A percentile compares a stretch with the other conserved stretches of the same genome.
phyloP scores from a whole-genome alignment of 2,329 filamentous ascomycete genomes.

The Phialophora macrospora region DNA sequence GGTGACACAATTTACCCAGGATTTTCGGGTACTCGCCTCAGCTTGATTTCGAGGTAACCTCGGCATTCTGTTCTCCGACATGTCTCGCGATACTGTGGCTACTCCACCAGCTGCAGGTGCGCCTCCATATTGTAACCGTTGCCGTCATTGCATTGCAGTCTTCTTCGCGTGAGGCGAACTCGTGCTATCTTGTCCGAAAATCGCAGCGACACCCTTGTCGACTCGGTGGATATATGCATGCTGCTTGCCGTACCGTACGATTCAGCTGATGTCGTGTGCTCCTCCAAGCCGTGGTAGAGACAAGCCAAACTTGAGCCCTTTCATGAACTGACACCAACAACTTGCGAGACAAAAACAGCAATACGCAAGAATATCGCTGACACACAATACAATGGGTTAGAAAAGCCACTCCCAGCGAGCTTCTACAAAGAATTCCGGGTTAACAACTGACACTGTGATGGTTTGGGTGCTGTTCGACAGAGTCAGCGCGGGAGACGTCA shows the following conservation, averaged over 20 bases:
- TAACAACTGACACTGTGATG: neutral
- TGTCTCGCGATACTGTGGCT: neutral
- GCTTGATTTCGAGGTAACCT: slow-evolving; percentile 2
- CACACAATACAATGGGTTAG: neutral
- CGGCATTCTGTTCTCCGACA: neutral
- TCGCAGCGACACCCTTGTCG: neutral
- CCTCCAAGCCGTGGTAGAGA: slow-evolving; percentile 5
- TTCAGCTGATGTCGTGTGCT: neutral
- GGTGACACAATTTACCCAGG: neutral
- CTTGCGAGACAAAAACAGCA: neutral
- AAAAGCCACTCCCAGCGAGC: neutral
- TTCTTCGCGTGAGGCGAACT: neutral
- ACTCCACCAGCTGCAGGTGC: neutral
- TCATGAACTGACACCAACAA: neutral
- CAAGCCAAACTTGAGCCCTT: slow-evolving; percentile 4
- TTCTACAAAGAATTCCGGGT: neutral
- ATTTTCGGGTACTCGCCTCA: neutral
- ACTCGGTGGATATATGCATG: neutral
- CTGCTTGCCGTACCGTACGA: neutral
- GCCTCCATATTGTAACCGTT: neutral
- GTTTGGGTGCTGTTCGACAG: neutral
- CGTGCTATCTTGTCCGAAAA: slow-evolving; percentile 1
- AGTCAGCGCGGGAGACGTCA: neutral
- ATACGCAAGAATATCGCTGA: neutral
- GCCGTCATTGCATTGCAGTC: no score